Conservation (phyloP, 192 early-diverging fungal genomes). For the Powellomyces hirtus region DNA sequence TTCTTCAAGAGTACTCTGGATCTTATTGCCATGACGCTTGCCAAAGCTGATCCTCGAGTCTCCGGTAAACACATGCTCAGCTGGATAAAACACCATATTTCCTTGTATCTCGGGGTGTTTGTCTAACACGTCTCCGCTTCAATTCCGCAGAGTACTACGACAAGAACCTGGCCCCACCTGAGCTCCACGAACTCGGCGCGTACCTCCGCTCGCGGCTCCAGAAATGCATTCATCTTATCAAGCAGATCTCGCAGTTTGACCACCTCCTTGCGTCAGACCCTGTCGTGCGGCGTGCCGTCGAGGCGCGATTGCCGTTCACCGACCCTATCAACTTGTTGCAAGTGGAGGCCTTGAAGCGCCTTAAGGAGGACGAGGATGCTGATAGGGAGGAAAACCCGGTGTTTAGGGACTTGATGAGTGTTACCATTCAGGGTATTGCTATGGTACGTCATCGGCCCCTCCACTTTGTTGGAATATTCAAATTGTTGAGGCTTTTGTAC, state of each 20-base stretch:
- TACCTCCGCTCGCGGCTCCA: constrained; percentile 19
- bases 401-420: constrained; percentile 27
- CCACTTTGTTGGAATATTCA: no score
- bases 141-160: constrained; percentile 36
- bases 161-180: constrained; percentile 11
- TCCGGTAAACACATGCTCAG: no score
- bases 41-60: constrained; percentile 27
- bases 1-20: constrained; percentile 35
- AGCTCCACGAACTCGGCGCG: constrained; percentile 13
- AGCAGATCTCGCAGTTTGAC: constrained; percentile 12
- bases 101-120: background rate
- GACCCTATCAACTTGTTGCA: constrained; percentile 29
- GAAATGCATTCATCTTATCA: constrained; percentile 13
- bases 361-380: constrained; percentile 21
- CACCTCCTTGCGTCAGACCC: constrained; percentile 30
- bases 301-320: constrained; percentile 35
- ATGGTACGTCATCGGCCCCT: no score
- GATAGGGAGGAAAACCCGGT: constrained; percentile 6
- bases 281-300: constrained; percentile 37
- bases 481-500: no score
- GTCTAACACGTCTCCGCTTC: background rate
- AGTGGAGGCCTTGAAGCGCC: constrained; percentile 19
- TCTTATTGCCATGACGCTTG: constrained; percentile 29
- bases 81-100: no score
- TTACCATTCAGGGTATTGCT: constrained; percentile 37